Base-by-base conservation (phyloP, 768 basidiomycete species). In the Dictyophora rubrovolvata region DNA sequence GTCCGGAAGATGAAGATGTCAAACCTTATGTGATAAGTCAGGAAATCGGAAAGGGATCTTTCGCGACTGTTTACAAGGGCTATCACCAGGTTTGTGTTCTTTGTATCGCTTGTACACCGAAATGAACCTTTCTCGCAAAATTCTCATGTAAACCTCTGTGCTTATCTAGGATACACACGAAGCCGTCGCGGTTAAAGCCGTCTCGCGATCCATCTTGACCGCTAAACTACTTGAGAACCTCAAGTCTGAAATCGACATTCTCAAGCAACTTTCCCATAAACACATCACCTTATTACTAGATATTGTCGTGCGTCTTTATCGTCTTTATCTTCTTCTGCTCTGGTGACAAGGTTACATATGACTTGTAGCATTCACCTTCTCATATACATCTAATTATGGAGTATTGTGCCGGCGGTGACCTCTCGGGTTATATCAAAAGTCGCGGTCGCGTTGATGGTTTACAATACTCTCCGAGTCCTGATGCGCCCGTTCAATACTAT, bases 211-310 rank as follows among this genome's bases (percentile, higher is more conserved):
- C 67, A 90, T 85, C 64, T 81, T 99, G 37, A 93, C 86, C 36
- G 77, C 89, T 14, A 99, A 97, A 73, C 81, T 97, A 17, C 84
- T 97, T 60, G 94, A 98, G 74, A 98, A 97, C 69, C 82, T 98
- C n/a, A 93, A 96, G 70, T 89, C 89, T 65, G 96, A 99, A 77
- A 97, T 98, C 60, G 85, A 92, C 62, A 97, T 99, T 63, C 82
- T 98, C 66, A 98, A 97, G 75, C 85, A 86, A 1, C 80, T 97
- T 54, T 89, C 86, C 5, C 93, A 99, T 71, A 77, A 89, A 48
- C 93, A 98, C 73, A 89, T 99, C 55, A 97, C 96, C 8, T 85
- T 84, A 64, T 76, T 99, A 23, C 83, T 93, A 55, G 93, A 97
- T 69, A 94, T 97, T 63, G 84, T 97, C 62, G 93, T 96, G 69